Base-by-base conservation (phyloP, 2,329 filamentous ascomycete species). In the Neopestalotiopsis sp. region DNA sequence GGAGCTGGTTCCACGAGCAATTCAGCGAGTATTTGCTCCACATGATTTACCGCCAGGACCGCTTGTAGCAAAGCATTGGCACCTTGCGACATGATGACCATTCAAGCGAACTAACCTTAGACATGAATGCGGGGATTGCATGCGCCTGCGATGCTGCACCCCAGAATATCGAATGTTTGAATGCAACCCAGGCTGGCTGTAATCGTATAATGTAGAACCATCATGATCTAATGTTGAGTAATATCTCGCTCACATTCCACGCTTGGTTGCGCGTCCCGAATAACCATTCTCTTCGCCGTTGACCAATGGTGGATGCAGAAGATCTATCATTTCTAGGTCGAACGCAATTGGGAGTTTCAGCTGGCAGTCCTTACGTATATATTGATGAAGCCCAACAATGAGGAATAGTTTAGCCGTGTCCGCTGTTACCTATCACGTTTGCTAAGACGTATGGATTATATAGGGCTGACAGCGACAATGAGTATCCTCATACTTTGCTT, bases 151-250 rank as follows among this genome's bases (percentile, higher is more conserved):
- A 38, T 38, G 10, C 34, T 52, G 45, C n/a, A 52, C 45, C 57
- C 57, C 57, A 59, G 30, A 59, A 38, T 13, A 28, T 59, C 57
- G 45, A 52, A 52, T 52, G n/a, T n/a, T 59, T 24, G 45, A 52
- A 52, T 52, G 6, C 20, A n/a, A 17, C 45, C n/a, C 17, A 52
- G 45, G n/a, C 45, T 20, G 20, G n/a, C 5, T 1, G 20, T 52
- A 4, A 52, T n/a, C 45, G 17, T 17, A n/a, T 28, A n/a, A 52
- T 52, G 6, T 3, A 52, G n/a, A 9, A 20, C 20, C 45, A n/a
- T n/a, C 7, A 20, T 52, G 9, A 17, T 32, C 30, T 24, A 28
- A 14, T 28, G 13, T 17, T 59, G 6, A 9, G 9, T 13, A 7
- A 34, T 59, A 24, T 59, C 57, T 59, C 57, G 57, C 24, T 59